Evolutionary conservation across 768 basidiomycete genomes (phyloP).

Genomic region (Obba rivulosa): DNA sequence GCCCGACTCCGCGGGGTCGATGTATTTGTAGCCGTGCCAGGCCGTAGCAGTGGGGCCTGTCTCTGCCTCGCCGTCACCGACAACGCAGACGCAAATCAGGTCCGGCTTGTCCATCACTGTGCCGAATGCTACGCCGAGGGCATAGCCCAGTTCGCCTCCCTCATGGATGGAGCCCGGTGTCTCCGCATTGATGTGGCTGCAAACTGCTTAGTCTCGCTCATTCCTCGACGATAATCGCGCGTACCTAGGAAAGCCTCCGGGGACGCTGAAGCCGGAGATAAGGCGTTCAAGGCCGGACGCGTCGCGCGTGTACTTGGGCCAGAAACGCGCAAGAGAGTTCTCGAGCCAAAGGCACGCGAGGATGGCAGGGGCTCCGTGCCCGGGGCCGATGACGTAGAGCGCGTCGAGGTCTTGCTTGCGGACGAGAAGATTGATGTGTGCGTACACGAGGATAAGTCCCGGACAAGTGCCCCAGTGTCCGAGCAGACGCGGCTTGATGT

Average conservation of each 20-base stretch:
- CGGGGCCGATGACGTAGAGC: slow-evolving; percentile 82
- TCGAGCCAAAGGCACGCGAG: slow-evolving; percentile 87
- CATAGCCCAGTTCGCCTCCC: slow-evolving; percentile 88
- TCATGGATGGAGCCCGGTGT: slow-evolving; percentile 91
- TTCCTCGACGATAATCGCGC: slow-evolving; percentile 10
- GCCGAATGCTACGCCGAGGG: slow-evolving; percentile 80
- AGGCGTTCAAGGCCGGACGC: slow-evolving; percentile 58
- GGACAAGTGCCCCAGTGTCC: slow-evolving; percentile 87
- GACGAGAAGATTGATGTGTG: slow-evolving; percentile 41
- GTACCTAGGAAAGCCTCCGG: slow-evolving; percentile 79
- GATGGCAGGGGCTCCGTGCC: slow-evolving; percentile 84
- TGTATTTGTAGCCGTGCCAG: slow-evolving; percentile 87
- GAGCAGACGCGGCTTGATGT: slow-evolving; percentile 78
- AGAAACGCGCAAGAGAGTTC: slow-evolving; percentile 57
- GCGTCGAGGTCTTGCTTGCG: slow-evolving; percentile 54
- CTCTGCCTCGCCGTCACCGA: slow-evolving; percentile 90
- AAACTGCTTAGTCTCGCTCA: neutral
- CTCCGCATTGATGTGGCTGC: slow-evolving; percentile 71
- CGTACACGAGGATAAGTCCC: slow-evolving; percentile 65
- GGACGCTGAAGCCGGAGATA: slow-evolving; percentile 70
- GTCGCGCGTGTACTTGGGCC: slow-evolving; percentile 54
- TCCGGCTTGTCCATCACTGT: slow-evolving; percentile 90
- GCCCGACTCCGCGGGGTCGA: slow-evolving; percentile 86
- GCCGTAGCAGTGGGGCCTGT: slow-evolving; percentile 74
- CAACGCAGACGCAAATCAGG: slow-evolving; percentile 70